A percentile compares a stretch with the other conserved stretches of the same genome.
Conservation (phyloP, 2,329 filamentous ascomycete species). For the Talaromyces sp. region DNA sequence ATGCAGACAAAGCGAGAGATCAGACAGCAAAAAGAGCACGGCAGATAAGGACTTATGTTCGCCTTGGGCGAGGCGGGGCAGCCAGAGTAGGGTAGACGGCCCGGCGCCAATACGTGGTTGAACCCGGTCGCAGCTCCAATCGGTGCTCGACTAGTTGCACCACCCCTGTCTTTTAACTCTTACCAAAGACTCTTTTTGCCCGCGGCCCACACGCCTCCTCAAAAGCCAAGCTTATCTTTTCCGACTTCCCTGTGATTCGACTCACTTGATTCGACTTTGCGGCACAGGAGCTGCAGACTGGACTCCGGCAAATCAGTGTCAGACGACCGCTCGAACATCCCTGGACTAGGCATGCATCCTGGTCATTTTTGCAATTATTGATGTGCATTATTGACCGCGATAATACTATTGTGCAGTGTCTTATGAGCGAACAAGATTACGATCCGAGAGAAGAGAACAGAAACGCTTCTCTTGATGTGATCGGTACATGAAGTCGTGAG, state of each 20-base stretch:
- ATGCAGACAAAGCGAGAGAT: conserved; percentile 3
- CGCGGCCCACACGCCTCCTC: neutral
- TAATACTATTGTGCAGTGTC: neutral
- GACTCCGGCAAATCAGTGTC: neutral
- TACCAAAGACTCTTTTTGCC: neutral
- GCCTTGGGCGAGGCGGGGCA: conserved; percentile 1
- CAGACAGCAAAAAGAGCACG: neutral
- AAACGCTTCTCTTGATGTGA: neutral
- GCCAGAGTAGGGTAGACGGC: neutral
- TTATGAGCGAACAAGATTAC: neutral
- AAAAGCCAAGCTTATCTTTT: conserved; percentile 5
- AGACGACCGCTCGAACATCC: neutral
- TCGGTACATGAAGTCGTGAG: neutral
- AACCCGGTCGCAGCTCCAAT: neutral
- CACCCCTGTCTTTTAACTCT: neutral
- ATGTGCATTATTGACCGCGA: neutral
- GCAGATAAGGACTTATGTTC: neutral
- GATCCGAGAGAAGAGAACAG: neutral
- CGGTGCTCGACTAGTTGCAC: neutral
- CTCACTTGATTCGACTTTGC: neutral
- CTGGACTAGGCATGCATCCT: neutral
- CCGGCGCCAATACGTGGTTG: conserved; percentile 1
- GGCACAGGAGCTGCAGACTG: neutral
- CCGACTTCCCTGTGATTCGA: neutral
- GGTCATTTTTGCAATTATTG: neutral